Conservation (phyloP, 106 monocot genomes). For the Agapanthus africanus region DNA sequence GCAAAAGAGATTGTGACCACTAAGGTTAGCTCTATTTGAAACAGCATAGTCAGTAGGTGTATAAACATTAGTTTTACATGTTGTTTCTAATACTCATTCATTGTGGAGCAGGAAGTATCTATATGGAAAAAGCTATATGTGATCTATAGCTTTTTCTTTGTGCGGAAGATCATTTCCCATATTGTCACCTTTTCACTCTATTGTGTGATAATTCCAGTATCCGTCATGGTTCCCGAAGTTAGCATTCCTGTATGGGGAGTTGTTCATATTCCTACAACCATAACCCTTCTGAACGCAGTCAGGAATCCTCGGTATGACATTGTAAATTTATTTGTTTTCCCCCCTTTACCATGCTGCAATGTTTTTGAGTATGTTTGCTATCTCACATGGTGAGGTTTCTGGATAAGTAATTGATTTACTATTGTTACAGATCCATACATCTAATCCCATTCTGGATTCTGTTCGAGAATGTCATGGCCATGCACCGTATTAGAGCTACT, state of each 20-base stretch:
- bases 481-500: slow-evolving; percentile 62
- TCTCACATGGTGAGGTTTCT: neutral
- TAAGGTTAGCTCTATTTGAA: slow-evolving; percentile 1
- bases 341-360: too few relatives aligned
- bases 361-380: neutral
- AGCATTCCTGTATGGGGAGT: slow-evolving; percentile 74
- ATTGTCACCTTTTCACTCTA: slow-evolving; percentile 73
- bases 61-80: too few relatives aligned
- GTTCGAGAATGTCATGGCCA: slow-evolving; percentile 77
- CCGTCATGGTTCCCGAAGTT: slow-evolving; percentile 76
- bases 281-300: slow-evolving; percentile 56
- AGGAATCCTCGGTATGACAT: slow-evolving; percentile 75
- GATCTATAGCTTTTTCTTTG: slow-evolving; percentile 80
- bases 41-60: too few relatives aligned
- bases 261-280: slow-evolving; percentile 65
- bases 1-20: slow-evolving; percentile 1
- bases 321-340: too few relatives aligned
- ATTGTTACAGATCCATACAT: slow-evolving; percentile 47
- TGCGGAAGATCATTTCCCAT: slow-evolving; percentile 67
- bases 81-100: slow-evolving; percentile 2
- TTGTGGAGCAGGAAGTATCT: slow-evolving; percentile 54
- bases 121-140: slow-evolving; percentile 70
- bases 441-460: slow-evolving; percentile 71
- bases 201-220: slow-evolving; percentile 55
- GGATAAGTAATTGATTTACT: neutral